A percentile compares a stretch with the other conserved stretches of the same genome.
Conservation (phyloP, 2,329 filamentous ascomycete species). For the Fusarium pilosicola region DNA sequence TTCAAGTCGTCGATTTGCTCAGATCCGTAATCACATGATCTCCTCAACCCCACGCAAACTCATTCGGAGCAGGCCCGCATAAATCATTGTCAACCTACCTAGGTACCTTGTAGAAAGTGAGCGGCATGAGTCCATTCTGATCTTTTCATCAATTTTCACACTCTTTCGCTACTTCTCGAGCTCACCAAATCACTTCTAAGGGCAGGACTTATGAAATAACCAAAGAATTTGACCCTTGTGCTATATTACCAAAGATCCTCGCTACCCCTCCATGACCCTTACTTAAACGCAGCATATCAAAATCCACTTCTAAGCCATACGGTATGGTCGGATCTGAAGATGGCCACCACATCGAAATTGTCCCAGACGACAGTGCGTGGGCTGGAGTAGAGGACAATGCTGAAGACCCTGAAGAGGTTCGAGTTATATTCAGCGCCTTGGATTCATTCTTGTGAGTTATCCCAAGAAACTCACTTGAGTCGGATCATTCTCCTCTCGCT, state of each 20-base stretch:
- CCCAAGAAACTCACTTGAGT: background rate
- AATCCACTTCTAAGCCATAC: conserved; percentile 8
- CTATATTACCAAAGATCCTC: background rate
- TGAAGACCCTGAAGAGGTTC: conserved; percentile 81
- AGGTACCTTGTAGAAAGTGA: conserved; percentile 15
- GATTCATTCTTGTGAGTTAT: conserved; percentile 75
- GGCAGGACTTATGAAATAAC: background rate
- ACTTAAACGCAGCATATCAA: conserved; percentile 17
- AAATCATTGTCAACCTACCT: conserved; percentile 6
- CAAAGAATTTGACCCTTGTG: background rate
- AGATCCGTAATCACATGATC: conserved; percentile 35
- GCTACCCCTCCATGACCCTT: conserved; percentile 27
- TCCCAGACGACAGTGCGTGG: conserved; percentile 60
- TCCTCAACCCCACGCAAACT: conserved; percentile 25
- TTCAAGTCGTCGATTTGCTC: background rate
- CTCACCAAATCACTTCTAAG: background rate
- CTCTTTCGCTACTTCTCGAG: background rate
- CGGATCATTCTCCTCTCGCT: background rate
- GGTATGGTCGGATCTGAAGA: conserved; percentile 36
- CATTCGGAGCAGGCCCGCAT: conserved; percentile 15
- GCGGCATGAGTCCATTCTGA: conserved; percentile 7
- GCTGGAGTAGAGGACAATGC: conserved; percentile 71
- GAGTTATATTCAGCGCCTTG: conserved; percentile 81
- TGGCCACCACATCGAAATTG: conserved; percentile 28
- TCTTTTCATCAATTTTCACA: background rate